Evolutionary conservation across 202 grass and related monocot genomes (phyloP), one percentile per base, ranked within the genome.

Genomic region (Elaeis oleifera): DNA sequence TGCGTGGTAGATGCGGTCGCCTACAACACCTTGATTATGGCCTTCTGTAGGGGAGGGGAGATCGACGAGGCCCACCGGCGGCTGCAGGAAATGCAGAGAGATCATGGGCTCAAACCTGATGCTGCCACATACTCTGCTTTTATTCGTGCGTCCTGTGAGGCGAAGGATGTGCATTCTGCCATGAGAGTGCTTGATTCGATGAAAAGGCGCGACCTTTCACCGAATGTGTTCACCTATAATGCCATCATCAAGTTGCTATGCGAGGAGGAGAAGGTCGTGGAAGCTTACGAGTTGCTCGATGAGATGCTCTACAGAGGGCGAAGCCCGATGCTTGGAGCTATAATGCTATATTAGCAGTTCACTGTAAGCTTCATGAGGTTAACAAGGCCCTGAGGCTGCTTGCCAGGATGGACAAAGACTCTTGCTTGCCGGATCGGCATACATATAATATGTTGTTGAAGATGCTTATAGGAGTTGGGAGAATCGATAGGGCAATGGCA

Each of bases 141-240:
- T 69, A 70, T 90, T 54, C 71, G 54, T 63, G 72, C 80, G 13
- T 79, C 90, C 26, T 86, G 82, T 3, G 61, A 76, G 21, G 67
- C 56, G 20, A 86, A 86, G 71, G 90, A 90, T 74, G 64, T 79
- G 23, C 77, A 53, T 19, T 69, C 74, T 8, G 71, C 79, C 60
- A 61, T 86, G 64, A 78, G 53, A 49, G 71, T 86, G 58, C 75
- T 95, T 64, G 90, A 95, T 79, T 86, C 85, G 67, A 89, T 92
- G 85, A 64, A 36, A 3, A 71, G 19, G 6, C 57, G 0, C 8
- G 51, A 79, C 49, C 82, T 99, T n/a, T 87, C 71, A 56, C 88
- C 94, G 23, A 89, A 97, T 76, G 77, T 89, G 17, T 89, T 81
- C 51, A 84, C 85, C 9, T 99, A 99, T 49, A 99, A 92, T 79